Evolutionary conservation across 257 asterid species (phyloP).

Genomic region (Marsdenia floribunda): DNA sequence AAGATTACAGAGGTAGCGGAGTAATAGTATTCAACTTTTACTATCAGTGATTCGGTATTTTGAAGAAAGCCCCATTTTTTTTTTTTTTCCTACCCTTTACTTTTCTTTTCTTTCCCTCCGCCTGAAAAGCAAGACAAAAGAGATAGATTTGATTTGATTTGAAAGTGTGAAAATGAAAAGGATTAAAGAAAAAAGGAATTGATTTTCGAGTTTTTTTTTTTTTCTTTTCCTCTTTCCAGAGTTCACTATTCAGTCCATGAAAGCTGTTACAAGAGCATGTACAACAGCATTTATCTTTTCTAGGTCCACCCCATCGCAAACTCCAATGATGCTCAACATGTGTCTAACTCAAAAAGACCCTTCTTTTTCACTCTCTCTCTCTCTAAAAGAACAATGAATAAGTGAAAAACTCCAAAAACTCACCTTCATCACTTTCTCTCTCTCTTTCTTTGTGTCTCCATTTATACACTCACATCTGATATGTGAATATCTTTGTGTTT

Average conservation of each 20-base stretch:
- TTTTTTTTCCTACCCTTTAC: too few relatives aligned
- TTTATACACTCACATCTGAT: not conserved
- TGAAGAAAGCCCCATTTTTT: slow-evolving; percentile 9
- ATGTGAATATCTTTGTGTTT: not conserved
- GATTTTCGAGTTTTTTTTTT: slow-evolving; percentile 10
- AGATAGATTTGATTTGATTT: slow-evolving; percentile 20
- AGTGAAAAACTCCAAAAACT: not conserved
- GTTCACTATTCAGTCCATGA: slow-evolving; percentile 12
- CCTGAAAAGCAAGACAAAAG: slow-evolving; percentile 18
- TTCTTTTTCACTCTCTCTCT: not conserved
- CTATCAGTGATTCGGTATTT: not conserved
- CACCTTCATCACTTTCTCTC: not conserved
- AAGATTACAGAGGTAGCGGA: not conserved
- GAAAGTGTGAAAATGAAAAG: slow-evolving; percentile 10
- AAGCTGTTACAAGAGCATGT: slow-evolving; percentile 10
- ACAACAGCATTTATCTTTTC: slow-evolving; percentile 7
- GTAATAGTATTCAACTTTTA: slow-evolving; percentile 7
- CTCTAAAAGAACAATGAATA: not conserved
- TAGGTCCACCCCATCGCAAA: slow-evolving; percentile 19
- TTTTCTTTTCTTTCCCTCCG: too few relatives aligned
- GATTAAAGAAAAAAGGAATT: not conserved
- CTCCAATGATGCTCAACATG: slow-evolving; percentile 1
- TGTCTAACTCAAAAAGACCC: slow-evolving; percentile 1
- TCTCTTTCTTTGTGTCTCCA: not conserved
- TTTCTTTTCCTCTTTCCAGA: not conserved